A percentile compares a stretch with the other conserved stretches of the same genome.
phyloP scores from a whole-genome alignment of 306 rosid species.

The Vachellia collinsii region DNA sequence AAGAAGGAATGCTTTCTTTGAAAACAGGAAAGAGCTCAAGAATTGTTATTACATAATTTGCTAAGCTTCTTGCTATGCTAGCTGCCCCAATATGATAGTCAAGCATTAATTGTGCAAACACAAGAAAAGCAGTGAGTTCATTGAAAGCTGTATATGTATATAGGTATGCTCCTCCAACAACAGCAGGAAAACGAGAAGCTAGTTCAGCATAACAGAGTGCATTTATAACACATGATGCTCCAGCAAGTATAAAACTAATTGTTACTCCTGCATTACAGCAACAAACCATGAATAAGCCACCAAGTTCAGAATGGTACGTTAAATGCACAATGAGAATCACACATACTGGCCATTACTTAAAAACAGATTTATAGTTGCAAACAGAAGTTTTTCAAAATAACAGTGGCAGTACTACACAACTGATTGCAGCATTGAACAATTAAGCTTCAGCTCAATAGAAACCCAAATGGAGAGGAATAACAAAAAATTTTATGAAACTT shows the following conservation, averaged over 20 bases:
- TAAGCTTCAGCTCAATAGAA: slow-evolving; percentile 6
- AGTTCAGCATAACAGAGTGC: slow-evolving; percentile 96
- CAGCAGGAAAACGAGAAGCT: slow-evolving; percentile 89
- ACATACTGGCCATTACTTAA: slow-evolving; percentile 6
- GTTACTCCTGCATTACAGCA: slow-evolving; percentile 79
- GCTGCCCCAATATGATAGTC: slow-evolving; percentile 99
- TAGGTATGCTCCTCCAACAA: slow-evolving; percentile 94
- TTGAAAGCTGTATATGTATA: slow-evolving; percentile 92
- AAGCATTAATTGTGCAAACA: slow-evolving; percentile 87
- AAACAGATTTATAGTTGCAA: slow-evolving; percentile 3
- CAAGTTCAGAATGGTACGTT: slow-evolving; percentile 16
- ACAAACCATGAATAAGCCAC: slow-evolving; percentile 34
- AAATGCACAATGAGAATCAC: slow-evolving; percentile 13
- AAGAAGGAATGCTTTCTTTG: slow-evolving; percentile 73
- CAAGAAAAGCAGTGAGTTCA: slow-evolving; percentile 95
- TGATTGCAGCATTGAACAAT: not conserved
- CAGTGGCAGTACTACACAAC: not conserved
- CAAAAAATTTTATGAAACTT: not conserved
- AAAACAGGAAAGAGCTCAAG: slow-evolving; percentile 83
- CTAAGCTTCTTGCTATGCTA: slow-evolving; percentile 93
- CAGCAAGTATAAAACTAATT: slow-evolving; percentile 79
- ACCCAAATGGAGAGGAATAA: slow-evolving; percentile 13
- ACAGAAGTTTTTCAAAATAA: slow-evolving; percentile 20
- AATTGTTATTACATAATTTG: slow-evolving; percentile 71
- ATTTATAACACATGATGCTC: slow-evolving; percentile 85